phyloP scores from a whole-genome alignment of 305 asterid genomes.

The Solanum aculeatissimum region DNA sequence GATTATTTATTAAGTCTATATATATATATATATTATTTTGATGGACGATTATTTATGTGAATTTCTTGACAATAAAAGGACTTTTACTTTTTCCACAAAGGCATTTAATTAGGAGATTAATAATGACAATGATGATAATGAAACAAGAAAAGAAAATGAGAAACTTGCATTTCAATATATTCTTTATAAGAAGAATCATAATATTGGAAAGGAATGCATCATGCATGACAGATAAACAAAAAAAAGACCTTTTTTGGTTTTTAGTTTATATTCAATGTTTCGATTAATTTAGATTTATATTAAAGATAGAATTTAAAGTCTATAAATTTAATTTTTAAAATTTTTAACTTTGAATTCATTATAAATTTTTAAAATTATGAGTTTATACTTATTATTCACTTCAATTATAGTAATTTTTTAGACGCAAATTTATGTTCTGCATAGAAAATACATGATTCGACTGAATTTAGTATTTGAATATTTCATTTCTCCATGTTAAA shows the following conservation, averaged over 20 bases:
- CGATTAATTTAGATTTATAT: rapidly evolving
- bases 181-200: neutral
- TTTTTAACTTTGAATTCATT: neutral
- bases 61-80: neutral
- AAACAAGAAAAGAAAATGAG: neutral
- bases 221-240: neutral
- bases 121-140: neutral
- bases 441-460: rapidly evolving
- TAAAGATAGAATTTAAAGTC: rapidly evolving
- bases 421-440: neutral
- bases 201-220: neutral
- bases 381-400: neutral
- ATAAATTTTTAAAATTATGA: neutral
- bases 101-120: neutral
- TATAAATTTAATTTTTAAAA: rapidly evolving
- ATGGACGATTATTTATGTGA: neutral
- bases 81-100: neutral
- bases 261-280: neutral
- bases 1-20: neutral
- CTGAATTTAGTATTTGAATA: neutral
- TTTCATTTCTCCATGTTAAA: neutral
- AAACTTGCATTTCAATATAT: neutral
- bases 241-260: neutral
- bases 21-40: too few species aligned
- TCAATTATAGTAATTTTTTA: neutral